Base-by-base conservation (phyloP, 371 early-diverging fungal genomes). In the Zancudomyces culisetae region DNA sequence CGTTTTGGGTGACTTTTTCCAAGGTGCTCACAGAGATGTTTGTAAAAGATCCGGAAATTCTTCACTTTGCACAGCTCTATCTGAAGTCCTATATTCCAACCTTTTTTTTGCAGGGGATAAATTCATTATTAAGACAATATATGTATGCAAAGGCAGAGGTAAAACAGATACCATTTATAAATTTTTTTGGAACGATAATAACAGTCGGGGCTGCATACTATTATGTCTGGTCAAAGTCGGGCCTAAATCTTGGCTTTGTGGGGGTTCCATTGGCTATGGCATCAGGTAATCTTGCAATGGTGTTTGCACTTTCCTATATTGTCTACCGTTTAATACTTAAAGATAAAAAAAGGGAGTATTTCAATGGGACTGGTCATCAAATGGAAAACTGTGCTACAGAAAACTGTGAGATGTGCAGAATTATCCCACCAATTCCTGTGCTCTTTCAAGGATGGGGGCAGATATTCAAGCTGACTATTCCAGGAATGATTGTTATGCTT, bases 101-200 rank as follows among this genome's bases (percentile, higher is more conserved):
- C 22, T 59, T 60, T 15, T 60, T 57, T 0, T 54, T 55, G 27
- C 52, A 55, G n/a, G 53, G 60, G 0, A 54, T 59, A 18, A 58
- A 60, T 54, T 57, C 57, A 0, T 60, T 56, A 22, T 23, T 65
- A 29, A 64, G 66, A 43, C 54, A 62, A n/a, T 68, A 59, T 46
- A 46, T 63, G 41, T 49, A 63, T 41, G 68, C 68, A 1, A 64
- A 68, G 28, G 68, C 62, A 15, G 53, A 64, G 39, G 63, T 59
- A 55, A 50, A 41, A 4, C 58, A 61, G 0, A 67, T 60, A 0
- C 40, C 62, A 3, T 42, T 53, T 21, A 57, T 68, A 41, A 61
- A 67, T 46, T 22, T 55, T 3, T 43, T 55, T 4, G 68, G 67
- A 1, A 43, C 59, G 18, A 43, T 42, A 1, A 41, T 49, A 10